These are phyloP conservation scores for Aureobasidium sp. DNA, from an alignment of 2,329 filamentous ascomycete species.

Conservation along the genomic window DNA sequence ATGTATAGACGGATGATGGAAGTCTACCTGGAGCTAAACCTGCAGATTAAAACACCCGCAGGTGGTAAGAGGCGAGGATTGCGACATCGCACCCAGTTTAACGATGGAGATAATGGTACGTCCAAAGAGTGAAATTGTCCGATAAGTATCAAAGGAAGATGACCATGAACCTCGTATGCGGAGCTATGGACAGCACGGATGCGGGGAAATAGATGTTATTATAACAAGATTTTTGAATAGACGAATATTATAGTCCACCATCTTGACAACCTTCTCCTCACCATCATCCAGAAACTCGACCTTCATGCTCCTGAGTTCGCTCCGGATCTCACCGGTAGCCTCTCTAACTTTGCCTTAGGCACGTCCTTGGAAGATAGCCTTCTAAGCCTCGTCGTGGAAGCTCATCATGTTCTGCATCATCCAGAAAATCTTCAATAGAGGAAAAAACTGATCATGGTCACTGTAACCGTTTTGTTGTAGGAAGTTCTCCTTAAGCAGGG, in stretches of 20 bases:
- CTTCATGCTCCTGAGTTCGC: conserved; percentile 82
- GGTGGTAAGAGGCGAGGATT: conserved; percentile 42
- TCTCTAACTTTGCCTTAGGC: conserved; percentile 91
- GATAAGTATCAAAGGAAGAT: background rate
- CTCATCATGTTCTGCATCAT: conserved; percentile 99
- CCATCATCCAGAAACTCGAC: conserved; percentile 88
- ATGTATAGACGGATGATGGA: background rate
- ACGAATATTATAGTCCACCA: conserved; percentile 48
- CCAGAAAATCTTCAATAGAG: conserved; percentile 99
- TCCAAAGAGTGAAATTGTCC: background rate
- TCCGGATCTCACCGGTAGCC: conserved; percentile 78
- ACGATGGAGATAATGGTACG: background rate
- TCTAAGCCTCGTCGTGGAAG: conserved; percentile 96
- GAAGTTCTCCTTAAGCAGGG: conserved; percentile 95
- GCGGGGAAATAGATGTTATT: conserved; percentile 30
- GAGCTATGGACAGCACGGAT: background rate
- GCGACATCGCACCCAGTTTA: background rate
- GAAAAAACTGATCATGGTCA: conserved; percentile 98
- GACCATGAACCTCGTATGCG: background rate
- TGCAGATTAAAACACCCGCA: conserved; percentile 58
- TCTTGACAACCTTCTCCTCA: conserved; percentile 72
- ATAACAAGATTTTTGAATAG: conserved; percentile 9
- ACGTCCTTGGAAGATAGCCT: conserved; percentile 84
- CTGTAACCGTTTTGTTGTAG: conserved; percentile 98
- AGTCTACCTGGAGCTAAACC: conserved; percentile 48